Base-by-base conservation (phyloP, 176 grass and related monocot genomes). In the Eragrostis nindensis region DNA sequence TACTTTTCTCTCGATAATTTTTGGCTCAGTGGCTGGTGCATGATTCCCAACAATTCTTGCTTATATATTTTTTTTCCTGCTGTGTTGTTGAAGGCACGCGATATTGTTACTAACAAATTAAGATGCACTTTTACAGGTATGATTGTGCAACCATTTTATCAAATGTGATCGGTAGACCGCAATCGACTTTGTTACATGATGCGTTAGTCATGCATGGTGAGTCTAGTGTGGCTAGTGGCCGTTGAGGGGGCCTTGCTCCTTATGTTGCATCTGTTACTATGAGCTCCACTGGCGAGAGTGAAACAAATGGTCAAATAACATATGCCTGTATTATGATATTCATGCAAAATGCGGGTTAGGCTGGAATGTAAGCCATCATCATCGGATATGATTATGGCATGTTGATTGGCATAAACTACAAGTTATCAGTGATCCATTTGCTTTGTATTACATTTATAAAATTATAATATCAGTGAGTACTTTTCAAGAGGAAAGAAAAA, bases 121-220 rank as follows among this genome's bases (percentile, higher is more conserved):
- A 56, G 11, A 54, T 56, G 9, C 9, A 39, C 16, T 52, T 45
- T 41, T 41, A n/a, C 52, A 74, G 70, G 84, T 27, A 38, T 67
- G 48, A 15, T 5, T 16, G 44, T 43, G 11, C 39, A 66, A 47
- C 5, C 8, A 79, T 43, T 57, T 43, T 46, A 66, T 22, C 10
- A 53, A 56, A 25, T 26, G 56, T 70, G 55, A 29, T 49, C 30
- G 5, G 24, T 62, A 32, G 8, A 42, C 45, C 21, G 82, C 52
- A 48, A n/a, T 15, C 61, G 60, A 41, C 53, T 41, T 9, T 39
- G 24, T 16, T 54, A 15, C 16, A 75, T 45, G 73, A 45, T 61
- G 73, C 18, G 7, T 74, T 27, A 62, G 74, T 77, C 25, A 63
- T 43, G 22, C 6, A 45, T 45, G 73, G 56, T 57, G 54, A 60